Percentiles rank a stretch among this genome's conserved stretches.
Conservation (phyloP, 139 green algal species). For the Pleodorina starrii region DNA sequence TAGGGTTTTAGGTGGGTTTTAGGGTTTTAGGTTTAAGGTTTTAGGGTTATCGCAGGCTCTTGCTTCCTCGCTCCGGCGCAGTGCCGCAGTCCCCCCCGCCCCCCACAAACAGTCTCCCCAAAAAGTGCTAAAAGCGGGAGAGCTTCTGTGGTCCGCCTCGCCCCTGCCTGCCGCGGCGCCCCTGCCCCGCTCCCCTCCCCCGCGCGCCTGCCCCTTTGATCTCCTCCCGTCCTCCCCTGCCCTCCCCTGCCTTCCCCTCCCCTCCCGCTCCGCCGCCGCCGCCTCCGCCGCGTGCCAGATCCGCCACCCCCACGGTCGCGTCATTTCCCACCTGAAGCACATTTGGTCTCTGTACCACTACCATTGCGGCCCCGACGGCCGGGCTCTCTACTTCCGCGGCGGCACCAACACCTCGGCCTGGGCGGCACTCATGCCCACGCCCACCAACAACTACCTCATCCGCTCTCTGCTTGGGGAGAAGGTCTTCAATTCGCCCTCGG, state of each 20-base stretch:
- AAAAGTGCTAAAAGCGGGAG: not conserved
- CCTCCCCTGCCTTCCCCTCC: not conserved
- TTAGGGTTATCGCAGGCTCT: not conserved
- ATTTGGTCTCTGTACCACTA: not conserved
- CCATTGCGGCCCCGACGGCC: not conserved
- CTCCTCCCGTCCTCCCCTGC: not conserved
- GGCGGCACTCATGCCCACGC: not conserved
- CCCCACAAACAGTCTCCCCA: not conserved
- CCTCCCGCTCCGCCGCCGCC: not conserved
- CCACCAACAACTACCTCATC: constrained; percentile 40
- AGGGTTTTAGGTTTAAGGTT: no score
- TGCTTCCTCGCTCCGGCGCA: not conserved
- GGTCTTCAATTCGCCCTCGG: constrained; percentile 15
- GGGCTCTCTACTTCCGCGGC: not conserved
- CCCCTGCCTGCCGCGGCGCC: not conserved
- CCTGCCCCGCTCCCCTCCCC: no score
- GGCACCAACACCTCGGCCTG: not conserved
- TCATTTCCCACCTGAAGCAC: constrained; percentile 37
- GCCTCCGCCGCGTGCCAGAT: not conserved
- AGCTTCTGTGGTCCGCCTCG: not conserved
- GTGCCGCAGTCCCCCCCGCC: not conserved
- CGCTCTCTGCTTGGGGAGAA: constrained; percentile 21
- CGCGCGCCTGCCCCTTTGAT: not conserved
- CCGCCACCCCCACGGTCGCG: not conserved
- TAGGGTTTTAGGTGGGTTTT: no score